Base-by-base conservation (phyloP, 345 rosid species). In the Populus tremula region DNA sequence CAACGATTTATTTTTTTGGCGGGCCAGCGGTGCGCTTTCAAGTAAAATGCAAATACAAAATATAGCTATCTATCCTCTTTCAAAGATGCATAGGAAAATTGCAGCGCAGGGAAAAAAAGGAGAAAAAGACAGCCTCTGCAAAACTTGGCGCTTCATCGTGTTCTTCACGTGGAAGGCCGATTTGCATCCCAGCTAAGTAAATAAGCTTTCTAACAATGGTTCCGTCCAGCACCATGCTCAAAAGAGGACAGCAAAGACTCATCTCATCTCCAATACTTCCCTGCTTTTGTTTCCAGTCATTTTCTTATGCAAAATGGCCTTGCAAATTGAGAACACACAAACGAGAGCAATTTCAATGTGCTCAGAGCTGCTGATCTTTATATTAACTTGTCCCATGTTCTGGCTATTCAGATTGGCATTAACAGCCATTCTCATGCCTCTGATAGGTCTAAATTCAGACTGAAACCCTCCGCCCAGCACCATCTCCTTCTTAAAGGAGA, bases 401-500 rank as follows among this genome's bases (percentile, higher is more conserved):
- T 83, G 87, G 83, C 85, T 92, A 69, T 93, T 96, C 77, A 96
- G 59, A 79, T 91, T 96, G 71, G 89, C 82, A 81, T 82, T 87
- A 65, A 91, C 77, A 23, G 85, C 81, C 70, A 93, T 9, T 81
- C 77, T 91, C 63, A 86, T 85, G 47, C 86, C 90, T 66, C 93
- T 82, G 27, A 71, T 79, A 78, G 91, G 89, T 80, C 84, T 81
- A 83, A 93, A 88, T 84, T 85, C 94, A 1, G 94, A 87, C 83
- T 91, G 93, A 70, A 96, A 77, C 67, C 89, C 90, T 80, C 93
- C 93, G 73, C 91, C 79, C 74, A 96, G 77, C 69, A 91, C 94
- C 49, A 83, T 83, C 85, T 96, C 99, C 76, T 83, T 80, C 9
- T 92, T 89, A 72, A 76, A 88, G 70, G 98, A 89, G 17, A 93